Conservation (phyloP, 331 rosid genomes). For the Prunus yedoensis region DNA sequence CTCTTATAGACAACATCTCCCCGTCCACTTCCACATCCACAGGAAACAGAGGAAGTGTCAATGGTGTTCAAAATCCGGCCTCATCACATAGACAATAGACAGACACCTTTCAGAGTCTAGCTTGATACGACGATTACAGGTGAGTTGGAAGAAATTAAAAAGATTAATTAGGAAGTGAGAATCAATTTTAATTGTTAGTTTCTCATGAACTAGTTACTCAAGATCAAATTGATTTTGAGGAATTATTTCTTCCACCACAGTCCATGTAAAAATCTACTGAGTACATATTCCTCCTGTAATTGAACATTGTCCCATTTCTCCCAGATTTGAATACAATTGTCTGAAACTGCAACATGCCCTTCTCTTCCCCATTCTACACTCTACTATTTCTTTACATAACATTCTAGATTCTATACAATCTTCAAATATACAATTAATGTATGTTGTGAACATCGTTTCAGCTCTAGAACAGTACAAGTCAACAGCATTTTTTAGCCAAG, state of each 20-base stretch:
- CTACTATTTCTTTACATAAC: too few species aligned
- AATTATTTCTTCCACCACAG: too few species aligned
- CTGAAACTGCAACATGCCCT: neutral
- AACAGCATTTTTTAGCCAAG: too few species aligned
- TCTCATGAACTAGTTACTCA: neutral
- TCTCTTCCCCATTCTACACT: too few species aligned
- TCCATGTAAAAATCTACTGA: neutral
- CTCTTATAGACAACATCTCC: neutral
- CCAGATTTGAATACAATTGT: neutral
- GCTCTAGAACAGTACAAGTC: too few species aligned
- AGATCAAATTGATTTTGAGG: neutral
- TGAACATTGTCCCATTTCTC: neutral
- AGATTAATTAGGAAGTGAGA: conserved; percentile 9
- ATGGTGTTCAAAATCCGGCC: neutral
- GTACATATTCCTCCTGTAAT: neutral
- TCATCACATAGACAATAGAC: neutral
- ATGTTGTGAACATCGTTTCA: too few species aligned
- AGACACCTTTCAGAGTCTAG: neutral
- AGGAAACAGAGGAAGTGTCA: neutral
- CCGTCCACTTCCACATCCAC: neutral
- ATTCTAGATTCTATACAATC: too few species aligned
- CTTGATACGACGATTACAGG: neutral
- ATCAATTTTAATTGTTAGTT: neutral
- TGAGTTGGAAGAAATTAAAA: neutral
- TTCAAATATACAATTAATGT: too few species aligned